A percentile compares a stretch with the other conserved stretches of the same genome.
Conservation (phyloP, 179 eudicot species). For the Actinidia polygama region DNA sequence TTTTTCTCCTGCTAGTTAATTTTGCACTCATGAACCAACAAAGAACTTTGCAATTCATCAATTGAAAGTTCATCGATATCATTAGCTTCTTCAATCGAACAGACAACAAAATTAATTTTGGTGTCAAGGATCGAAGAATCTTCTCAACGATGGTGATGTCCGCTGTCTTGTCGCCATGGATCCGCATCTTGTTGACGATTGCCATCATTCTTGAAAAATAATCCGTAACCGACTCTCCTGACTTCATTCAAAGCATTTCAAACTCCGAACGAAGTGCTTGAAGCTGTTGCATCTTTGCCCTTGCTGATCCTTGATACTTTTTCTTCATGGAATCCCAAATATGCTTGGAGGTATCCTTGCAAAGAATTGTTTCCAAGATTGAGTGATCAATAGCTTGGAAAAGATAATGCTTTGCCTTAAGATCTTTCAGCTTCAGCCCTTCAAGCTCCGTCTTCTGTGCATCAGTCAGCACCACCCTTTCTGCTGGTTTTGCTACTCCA, state of each 20-base stretch:
- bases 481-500: too few relatives aligned
- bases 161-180: background rate
- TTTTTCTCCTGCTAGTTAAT: background rate
- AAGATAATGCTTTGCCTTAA: too few relatives aligned
- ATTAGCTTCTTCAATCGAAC: too few relatives aligned
- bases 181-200: background rate
- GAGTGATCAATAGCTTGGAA: too few relatives aligned
- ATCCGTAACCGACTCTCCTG: background rate
- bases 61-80: background rate
- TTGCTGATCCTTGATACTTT: background rate
- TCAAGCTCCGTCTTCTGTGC: background rate
- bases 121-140: slow-evolving; percentile 2
- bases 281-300: background rate
- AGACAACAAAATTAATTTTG: slow-evolving; percentile 5
- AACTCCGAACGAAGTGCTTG: background rate
- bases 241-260: background rate
- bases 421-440: too few relatives aligned
- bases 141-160: background rate
- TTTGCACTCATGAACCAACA: background rate
- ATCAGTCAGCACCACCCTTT: background rate
- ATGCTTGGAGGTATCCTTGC: too few relatives aligned
- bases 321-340: too few relatives aligned
- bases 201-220: background rate
- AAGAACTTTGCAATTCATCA: background rate
- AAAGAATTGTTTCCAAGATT: too few relatives aligned